A percentile compares a stretch with the other conserved stretches of the same genome.
Evolutionary conservation across 371 early-diverging fungal genomes (phyloP).

Genomic region (Mortierella sp.): DNA sequence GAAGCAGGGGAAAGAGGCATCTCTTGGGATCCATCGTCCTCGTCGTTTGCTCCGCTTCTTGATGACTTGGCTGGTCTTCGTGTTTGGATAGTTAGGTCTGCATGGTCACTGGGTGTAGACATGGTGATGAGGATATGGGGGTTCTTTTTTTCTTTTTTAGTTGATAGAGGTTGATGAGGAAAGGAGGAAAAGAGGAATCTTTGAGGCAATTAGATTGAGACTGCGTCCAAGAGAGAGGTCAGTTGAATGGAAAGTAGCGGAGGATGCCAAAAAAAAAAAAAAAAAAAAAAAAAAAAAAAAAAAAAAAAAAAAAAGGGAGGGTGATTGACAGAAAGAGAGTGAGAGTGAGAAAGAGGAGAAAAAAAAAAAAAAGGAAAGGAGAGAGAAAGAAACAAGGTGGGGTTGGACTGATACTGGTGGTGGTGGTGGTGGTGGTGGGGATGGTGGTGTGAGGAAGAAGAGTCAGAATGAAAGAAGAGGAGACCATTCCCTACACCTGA

Average conservation of each 20-base stretch:
- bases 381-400: too few relatives aligned
- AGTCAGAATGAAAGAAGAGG: too few relatives aligned
- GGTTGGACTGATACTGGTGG: too few relatives aligned
- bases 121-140: background rate
- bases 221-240: too few relatives aligned
- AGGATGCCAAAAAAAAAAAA: background rate
- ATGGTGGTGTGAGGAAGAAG: too few relatives aligned
- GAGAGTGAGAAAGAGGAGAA: background rate
- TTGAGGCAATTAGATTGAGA: too few relatives aligned
- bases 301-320: background rate
- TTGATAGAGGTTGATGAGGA: too few relatives aligned
- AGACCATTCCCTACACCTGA: too few relatives aligned
- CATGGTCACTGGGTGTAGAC: constrained; percentile 19
- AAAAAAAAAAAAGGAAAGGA: constrained; percentile 3
- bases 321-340: background rate
- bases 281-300: background rate
- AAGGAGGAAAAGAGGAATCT: too few relatives aligned
- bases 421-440: too few relatives aligned
- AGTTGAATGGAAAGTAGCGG: too few relatives aligned
- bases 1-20: constrained; percentile 50
- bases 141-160: too few relatives aligned
- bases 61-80: background rate
- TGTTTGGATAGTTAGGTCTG: constrained; percentile 23
- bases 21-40: constrained; percentile 20
- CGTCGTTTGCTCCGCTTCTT: constrained; percentile 5